Conservation (phyloP, 2,329 filamentous ascomycete genomes). For the Ascochyta fabae region DNA sequence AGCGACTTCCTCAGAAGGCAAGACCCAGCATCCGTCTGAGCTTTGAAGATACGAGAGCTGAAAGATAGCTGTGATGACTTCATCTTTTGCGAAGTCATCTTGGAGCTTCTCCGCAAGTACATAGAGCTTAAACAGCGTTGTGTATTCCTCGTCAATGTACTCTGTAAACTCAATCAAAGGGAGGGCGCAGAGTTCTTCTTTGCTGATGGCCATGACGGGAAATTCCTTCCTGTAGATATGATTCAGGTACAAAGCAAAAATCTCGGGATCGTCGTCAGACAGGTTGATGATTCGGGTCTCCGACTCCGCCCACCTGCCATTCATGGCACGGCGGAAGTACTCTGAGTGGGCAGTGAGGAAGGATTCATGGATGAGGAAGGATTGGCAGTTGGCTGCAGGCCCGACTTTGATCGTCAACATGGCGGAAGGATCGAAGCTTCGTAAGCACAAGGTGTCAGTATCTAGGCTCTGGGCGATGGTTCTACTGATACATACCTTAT, state of each 20-base stretch:
- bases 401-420: slow-evolving; percentile 17
- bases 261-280: slow-evolving; percentile 11
- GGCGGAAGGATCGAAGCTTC: background rate
- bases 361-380: slow-evolving; percentile 18
- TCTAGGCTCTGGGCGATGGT: too few species aligned
- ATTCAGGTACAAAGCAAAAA: slow-evolving; percentile 22
- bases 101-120: slow-evolving; percentile 1
- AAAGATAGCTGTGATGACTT: background rate
- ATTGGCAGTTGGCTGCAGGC: background rate
- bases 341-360: slow-evolving; percentile 17
- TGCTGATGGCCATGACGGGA: background rate
- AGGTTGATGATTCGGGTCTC: slow-evolving; percentile 10
- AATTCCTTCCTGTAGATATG: slow-evolving; percentile 13
- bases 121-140: slow-evolving; percentile 2
- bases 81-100: background rate
- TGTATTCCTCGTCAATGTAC: background rate
- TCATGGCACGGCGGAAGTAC: slow-evolving; percentile 25
- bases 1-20: too few species aligned
- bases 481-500: background rate
- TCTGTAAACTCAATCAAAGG: rapidly evolving
- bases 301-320: slow-evolving; percentile 20
- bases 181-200: background rate
- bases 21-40: rapidly evolving
- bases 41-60: background rate
- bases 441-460: background rate